Conservation (phyloP, 129 eudicot genomes). For the Apium graveolens region DNA sequence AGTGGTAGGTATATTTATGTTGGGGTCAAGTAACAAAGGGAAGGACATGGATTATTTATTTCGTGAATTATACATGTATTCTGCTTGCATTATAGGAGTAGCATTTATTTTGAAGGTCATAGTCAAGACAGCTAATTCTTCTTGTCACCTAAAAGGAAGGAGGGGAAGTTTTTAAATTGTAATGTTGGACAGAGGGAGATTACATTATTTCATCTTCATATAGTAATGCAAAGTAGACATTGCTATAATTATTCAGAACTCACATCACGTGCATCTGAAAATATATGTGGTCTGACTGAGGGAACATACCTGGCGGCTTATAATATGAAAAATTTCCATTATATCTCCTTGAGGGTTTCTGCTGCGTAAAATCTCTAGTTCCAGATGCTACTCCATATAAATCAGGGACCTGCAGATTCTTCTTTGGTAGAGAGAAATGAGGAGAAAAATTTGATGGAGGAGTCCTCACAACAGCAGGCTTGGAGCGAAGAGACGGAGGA, state of each 20-base stretch:
- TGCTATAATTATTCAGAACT: not conserved
- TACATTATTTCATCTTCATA: not conserved
- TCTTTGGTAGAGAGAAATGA: not conserved
- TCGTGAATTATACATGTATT: not conserved
- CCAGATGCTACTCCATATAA: constrained; percentile 33
- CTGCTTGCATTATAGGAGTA: not conserved
- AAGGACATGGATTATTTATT: not conserved
- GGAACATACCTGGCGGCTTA: constrained; percentile 35
- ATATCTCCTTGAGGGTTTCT: constrained; percentile 44
- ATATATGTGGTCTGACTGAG: constrained; percentile 34
- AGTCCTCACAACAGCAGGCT: constrained; percentile 48
- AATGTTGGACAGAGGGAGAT: not conserved
- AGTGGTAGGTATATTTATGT: not conserved
- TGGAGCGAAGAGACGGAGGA: constrained; percentile 79
- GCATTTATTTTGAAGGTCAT: not conserved
- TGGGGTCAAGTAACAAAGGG: not conserved
- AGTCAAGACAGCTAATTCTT: not conserved
- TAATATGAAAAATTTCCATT: constrained; percentile 43
- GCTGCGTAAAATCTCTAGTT: constrained; percentile 42
- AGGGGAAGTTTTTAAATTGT: not conserved
- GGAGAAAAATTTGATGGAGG: constrained; percentile 68
- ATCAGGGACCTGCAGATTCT: constrained; percentile 3
- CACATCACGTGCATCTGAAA: constrained; percentile 35
- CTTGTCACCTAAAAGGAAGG: not conserved
- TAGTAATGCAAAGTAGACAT: not conserved